Evolutionary conservation across 176 grass and related monocot genomes (phyloP), one percentile per base, ranked within the genome.

Genomic region (Dendrocalamus sinicus): DNA sequence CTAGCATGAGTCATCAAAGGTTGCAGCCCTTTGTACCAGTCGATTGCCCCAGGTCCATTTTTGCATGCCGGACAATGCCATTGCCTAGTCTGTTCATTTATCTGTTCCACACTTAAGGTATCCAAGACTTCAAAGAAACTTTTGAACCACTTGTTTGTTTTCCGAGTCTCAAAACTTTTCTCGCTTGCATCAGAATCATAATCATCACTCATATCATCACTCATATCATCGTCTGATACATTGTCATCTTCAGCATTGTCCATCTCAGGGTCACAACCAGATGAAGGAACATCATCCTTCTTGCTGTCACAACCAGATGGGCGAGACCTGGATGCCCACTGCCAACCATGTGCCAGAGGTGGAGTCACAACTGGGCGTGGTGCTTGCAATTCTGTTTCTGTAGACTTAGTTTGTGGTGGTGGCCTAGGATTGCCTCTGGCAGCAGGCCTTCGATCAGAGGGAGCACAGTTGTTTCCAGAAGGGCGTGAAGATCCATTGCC

Each of bases 41-140:
- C 90, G 43, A 98, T 96, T 51, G 93, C 93, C 83, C 96, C 93
- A 79, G 96, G 96, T 74, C 93, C 96, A 50, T 98, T 95, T 80
- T 90, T 70, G 88, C 93, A 98, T 79, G 96, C 96, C 0, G 93
- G 88, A 65, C 93, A 98, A 70, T 96, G 93, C 86, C 86, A 96
- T 59, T 78, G 84, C 65, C 88, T 89, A 62, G 74, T 73, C 20
- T 74, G 87, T 59, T 95, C 93, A 72, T 86, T 92, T 70, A 96
- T 86, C 50, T 96, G 86, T 23, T 99, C 88, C 16, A 83, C 78
- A 55, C 76, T 96, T 37, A 99, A 64, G 28, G 67, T 81, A n/a
- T 86, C 87, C 39, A 98, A 52, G 9, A 30, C 61, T 72, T 88
- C 86, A 73, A 98, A 98, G 60, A 98, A 98, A 11, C 72, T 20